These are phyloP conservation scores for Claviceps pusilla DNA, from an alignment of 2,329 filamentous ascomycete genomes.

Conservation along the genomic window DNA sequence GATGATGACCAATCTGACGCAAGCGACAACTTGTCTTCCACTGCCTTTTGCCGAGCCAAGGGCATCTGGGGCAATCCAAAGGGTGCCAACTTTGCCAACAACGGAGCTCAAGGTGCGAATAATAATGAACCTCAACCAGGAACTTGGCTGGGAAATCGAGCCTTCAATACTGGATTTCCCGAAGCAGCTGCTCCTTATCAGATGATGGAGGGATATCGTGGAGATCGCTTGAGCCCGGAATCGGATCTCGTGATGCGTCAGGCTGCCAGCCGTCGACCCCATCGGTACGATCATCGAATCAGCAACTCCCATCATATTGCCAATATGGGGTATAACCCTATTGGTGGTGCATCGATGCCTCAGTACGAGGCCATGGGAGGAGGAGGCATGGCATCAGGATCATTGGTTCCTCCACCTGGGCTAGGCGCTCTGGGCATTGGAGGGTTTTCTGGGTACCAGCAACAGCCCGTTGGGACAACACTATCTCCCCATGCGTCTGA, in stretches of 20 bases:
- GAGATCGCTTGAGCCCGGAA: constrained; percentile 34
- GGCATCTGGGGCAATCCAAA: constrained; percentile 42
- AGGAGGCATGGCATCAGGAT: constrained; percentile 18
- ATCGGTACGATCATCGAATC: constrained; percentile 32
- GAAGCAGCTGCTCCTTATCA: constrained; percentile 24
- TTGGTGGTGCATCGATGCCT: constrained; percentile 14
- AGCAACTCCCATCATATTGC: constrained; percentile 19
- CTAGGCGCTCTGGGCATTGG: constrained; percentile 25
- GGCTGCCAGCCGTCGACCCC: constrained; percentile 27
- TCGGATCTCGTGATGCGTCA: constrained; percentile 32
- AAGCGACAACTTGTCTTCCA: constrained; percentile 37
- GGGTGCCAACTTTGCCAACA: constrained; percentile 18
- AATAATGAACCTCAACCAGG: constrained; percentile 20
- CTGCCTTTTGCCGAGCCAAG: constrained; percentile 37
- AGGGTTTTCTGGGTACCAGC: constrained; percentile 35
- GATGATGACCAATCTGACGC: constrained; percentile 44
- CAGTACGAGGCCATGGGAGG: constrained; percentile 24
- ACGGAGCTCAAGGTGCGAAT: constrained; percentile 20
- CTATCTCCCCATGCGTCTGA: constrained; percentile 61
- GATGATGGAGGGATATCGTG: constrained; percentile 26
- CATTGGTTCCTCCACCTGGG: constrained; percentile 20
- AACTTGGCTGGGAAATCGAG: constrained; percentile 31
- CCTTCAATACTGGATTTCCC: constrained; percentile 23
- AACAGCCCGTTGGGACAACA: constrained; percentile 46
- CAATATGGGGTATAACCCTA: constrained; percentile 18